Base-by-base conservation (phyloP, 169 alveolate genomes). In the Eimeria acervulina region DNA sequence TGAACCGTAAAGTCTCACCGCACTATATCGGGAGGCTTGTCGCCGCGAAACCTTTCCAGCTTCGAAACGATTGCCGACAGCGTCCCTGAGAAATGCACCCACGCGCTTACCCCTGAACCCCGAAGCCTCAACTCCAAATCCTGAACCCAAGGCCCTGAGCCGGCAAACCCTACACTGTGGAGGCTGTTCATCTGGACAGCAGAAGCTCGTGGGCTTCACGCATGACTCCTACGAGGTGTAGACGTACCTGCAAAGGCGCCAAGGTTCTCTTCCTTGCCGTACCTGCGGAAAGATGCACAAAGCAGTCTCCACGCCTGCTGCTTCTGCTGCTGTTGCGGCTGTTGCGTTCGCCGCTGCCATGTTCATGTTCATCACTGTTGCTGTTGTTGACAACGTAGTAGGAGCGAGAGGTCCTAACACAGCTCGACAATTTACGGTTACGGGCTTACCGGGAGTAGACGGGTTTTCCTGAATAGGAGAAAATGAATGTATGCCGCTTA, bases 401-500 rank as follows among this genome's bases (percentile, higher is more conserved):
- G 88, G 61, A 40, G 85, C 31, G 59, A 5, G 23, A 40, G 5
- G 61, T 21, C 47, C 42, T 33, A 81, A 26, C 13, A 3, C 23
- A 7, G 15, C 3, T 26, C 33, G 63, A 51, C 12, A 15, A n/a
- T 15, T 81, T 23, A 81, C 23, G 63, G 23, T 78, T n/a, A 26
- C 40, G 42, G 63, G 52, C 68, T 78, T 42, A 95, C 94, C 95
- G 95, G 68, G 98, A 96, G 96, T 96, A 97, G 36, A 98, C 99
- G 28, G 98, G 98, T 89, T 97, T 98, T 59, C 98, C 98, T 8
- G 98, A 97, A 81, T 96, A 98, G 44, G 98, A 97, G 97, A 98
- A 97, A 90, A 98, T 97, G 85, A 98, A 97, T 70, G 96, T 97
- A 96, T 98, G 98, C n/a, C 97, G 95, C 74, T 97, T 97, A 90